These are phyloP conservation scores for Apiospora marii DNA, from an alignment of 2,329 filamentous ascomycete genomes.

Conservation along the genomic window DNA sequence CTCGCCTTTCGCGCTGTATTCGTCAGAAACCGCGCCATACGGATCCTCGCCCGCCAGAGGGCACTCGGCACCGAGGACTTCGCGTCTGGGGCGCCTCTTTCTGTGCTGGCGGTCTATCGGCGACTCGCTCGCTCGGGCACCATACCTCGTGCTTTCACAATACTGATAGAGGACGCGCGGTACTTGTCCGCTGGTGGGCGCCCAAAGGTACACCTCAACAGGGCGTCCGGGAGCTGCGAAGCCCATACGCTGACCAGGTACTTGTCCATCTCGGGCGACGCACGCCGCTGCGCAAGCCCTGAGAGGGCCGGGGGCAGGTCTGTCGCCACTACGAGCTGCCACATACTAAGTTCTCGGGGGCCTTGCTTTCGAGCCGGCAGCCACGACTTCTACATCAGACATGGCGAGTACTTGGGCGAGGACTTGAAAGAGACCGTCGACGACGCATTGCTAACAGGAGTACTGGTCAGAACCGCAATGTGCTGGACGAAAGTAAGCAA, in stretches of 20 bases:
- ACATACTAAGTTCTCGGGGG: not conserved
- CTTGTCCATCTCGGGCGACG: not conserved
- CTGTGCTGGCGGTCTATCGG: not conserved
- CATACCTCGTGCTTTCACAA: not conserved
- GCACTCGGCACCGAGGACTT: not conserved
- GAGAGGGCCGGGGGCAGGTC: not conserved
- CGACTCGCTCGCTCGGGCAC: not conserved
- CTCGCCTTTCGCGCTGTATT: not conserved
- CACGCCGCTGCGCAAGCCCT: not conserved
- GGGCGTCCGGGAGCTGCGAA: conserved; percentile 7
- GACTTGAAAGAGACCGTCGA: not conserved
- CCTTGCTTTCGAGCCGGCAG: no score
- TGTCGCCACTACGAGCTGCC: not conserved
- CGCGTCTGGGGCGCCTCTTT: not conserved
- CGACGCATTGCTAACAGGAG: not conserved
- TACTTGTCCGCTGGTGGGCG: not conserved
- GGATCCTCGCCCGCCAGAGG: not conserved
- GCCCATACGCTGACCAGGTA: not conserved
- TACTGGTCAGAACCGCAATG: no score
- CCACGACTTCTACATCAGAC: not conserved
- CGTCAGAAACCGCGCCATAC: not conserved
- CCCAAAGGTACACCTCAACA: not conserved
- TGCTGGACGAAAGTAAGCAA: not conserved
- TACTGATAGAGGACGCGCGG: not conserved
- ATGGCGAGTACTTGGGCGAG: not conserved